phyloP scores from a whole-genome alignment of 352 stramenopile species.

The Thraustotheca clavata region DNA sequence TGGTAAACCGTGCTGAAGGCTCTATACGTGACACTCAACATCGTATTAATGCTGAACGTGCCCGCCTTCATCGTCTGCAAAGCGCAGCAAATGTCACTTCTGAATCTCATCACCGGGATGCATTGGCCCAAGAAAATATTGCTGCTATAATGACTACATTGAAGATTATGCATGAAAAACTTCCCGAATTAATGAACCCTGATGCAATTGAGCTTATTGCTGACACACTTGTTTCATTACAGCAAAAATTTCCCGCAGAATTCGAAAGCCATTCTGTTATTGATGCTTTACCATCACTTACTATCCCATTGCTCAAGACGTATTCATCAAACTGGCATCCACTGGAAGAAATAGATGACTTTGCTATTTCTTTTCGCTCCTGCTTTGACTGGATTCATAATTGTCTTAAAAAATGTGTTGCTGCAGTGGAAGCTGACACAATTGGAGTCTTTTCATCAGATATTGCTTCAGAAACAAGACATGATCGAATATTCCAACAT shows the following conservation, averaged over 20 bases:
- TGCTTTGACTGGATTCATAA: background rate
- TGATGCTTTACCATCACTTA: conserved; percentile 59
- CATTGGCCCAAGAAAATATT: conserved; percentile 25
- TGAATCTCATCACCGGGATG: background rate
- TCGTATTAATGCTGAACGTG: conserved; percentile 3
- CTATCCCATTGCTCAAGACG: conserved; percentile 45
- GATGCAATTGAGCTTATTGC: background rate
- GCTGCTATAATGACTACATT: conserved; percentile 37
- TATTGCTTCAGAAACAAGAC: conserved; percentile 11
- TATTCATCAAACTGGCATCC: conserved; percentile 38
- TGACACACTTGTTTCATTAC: background rate
- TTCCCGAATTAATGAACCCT: background rate
- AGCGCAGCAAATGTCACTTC: background rate
- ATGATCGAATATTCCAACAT: conserved; percentile 18
- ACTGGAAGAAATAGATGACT: conserved; percentile 25
- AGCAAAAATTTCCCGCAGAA: conserved; percentile 37
- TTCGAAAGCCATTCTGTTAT: conserved; percentile 70
- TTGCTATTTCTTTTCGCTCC: background rate
- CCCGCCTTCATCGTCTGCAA: background rate
- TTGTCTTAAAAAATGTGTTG: conserved; percentile 12
- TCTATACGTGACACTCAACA: conserved; percentile 46
- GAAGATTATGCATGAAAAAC: conserved; percentile 28
- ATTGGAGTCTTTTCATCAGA: background rate
- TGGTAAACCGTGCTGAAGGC: conserved; percentile 77
- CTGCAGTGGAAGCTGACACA: background rate